Base-by-base conservation (phyloP, 192 early-diverging fungal genomes). In the Coemansia biformis region DNA sequence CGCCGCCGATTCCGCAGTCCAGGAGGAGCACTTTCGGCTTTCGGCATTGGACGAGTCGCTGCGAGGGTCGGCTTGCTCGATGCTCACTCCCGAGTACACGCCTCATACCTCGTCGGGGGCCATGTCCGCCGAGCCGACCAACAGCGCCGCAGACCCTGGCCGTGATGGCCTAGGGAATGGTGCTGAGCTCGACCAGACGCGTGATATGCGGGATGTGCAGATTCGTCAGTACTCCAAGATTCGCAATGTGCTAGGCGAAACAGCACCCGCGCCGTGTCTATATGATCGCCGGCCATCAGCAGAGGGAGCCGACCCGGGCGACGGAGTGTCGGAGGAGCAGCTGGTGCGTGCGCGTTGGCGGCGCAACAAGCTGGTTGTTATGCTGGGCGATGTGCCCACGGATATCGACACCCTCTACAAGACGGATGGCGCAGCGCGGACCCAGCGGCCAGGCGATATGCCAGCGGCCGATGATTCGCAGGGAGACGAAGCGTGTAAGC, bases 321-420 rank as follows among this genome's bases (percentile, higher is more conserved):
- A 19, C 2, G 1, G 15, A 4, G 37, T 23, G 7, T 47, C 48
- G 8, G 47, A 52, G 3, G 57, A 46, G 44, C 57, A 68, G 57
- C 65, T 43, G 2, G 38, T 43, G 39, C 65, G 57, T 3, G 57
- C 57, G 1, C 58, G 45, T 35, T 61, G 65, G 65, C 51, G 52
- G 18, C 65, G 65, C 31, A 60, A 55, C 45, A 68, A 68, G 49
- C 53, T 68, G 3, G 40, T 44, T 13, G 39, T 38, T 0, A 55
- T 68, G 44, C 48, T 68, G n/a, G 65, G 65, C 29, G 65, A 48
- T n/a, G 57, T 68, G 57, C 65, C 65, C 0, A 30, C 43, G 0
- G 30, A 43, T 28, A 32, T 68, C 24, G 52, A 32, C 0, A 60
- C 65, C 0, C 23, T 50, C 28, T 68, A 68, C 34, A 18, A 13